A percentile compares a stretch with the other conserved stretches of the same genome.
Conservation (phyloP, 371 early-diverging fungal species). For the Mortierella sp. region DNA sequence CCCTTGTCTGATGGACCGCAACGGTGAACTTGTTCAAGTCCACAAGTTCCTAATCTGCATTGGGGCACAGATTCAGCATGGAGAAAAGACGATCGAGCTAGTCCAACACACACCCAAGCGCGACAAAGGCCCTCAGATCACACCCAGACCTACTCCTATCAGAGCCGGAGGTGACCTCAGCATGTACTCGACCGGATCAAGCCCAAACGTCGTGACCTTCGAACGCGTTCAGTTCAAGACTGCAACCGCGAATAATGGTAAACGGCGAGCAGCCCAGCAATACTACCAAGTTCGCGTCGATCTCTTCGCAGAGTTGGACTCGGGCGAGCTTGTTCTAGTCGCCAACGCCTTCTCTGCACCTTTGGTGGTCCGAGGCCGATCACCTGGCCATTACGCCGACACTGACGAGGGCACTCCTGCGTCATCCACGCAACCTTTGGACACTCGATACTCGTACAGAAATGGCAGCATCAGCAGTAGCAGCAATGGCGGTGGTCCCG, state of each 20-base stretch:
- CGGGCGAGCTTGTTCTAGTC: slow-evolving; percentile 61
- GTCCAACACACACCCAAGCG: slow-evolving; percentile 96
- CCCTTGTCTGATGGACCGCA: slow-evolving; percentile 70
- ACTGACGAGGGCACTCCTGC: slow-evolving; percentile 52
- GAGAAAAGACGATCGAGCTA: slow-evolving; percentile 80
- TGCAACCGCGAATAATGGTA: slow-evolving; percentile 94
- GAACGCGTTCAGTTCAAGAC: slow-evolving; percentile 96
- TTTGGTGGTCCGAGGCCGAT: slow-evolving; percentile 94
- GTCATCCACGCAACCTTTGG: slow-evolving; percentile 8
- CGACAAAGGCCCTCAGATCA: slow-evolving; percentile 91
- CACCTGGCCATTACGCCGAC: slow-evolving; percentile 91
- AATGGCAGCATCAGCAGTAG: slow-evolving; percentile 47
- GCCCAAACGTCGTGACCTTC: slow-evolving; percentile 79
- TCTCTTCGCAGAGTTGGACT: slow-evolving; percentile 73
- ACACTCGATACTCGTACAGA: slow-evolving; percentile 29
- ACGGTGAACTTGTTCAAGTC: slow-evolving; percentile 62
- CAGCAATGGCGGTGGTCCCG: slow-evolving; percentile 20
- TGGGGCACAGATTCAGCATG: slow-evolving; percentile 75
- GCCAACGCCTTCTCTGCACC: slow-evolving; percentile 82
- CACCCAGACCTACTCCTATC: slow-evolving; percentile 72
- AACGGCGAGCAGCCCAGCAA: slow-evolving; percentile 91
- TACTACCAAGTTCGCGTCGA: slow-evolving; percentile 83
- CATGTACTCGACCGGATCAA: slow-evolving; percentile 65
- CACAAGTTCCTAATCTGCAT: slow-evolving; percentile 77
- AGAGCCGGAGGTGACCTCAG: slow-evolving; percentile 69